phyloP scores from a whole-genome alignment of 495 filamentous ascomycete species.

The Penicillium atrosanguineum region DNA sequence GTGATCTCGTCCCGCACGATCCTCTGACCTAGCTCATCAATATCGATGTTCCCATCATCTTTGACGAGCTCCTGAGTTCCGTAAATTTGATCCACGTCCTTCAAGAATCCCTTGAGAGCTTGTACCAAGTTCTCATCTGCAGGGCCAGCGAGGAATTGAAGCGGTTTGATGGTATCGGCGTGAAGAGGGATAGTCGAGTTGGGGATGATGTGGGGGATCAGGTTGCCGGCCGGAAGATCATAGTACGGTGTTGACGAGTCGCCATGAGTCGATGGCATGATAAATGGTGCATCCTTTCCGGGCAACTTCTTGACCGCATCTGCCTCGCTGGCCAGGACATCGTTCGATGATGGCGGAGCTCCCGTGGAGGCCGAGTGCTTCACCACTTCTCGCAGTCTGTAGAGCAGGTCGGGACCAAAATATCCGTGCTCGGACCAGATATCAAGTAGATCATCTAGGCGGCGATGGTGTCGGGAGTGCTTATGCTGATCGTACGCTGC shows the following conservation, averaged over 20 bases:
- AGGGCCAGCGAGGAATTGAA: conserved; percentile 71
- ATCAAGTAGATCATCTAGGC: conserved; percentile 62
- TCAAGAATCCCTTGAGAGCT: conserved; percentile 66
- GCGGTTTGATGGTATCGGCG: conserved; percentile 65
- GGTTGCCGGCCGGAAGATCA: conserved; percentile 80
- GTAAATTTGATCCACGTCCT: conserved; percentile 66
- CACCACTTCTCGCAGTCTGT: conserved; percentile 58
- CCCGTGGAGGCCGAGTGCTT: conserved; percentile 40
- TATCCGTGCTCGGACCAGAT: conserved; percentile 74
- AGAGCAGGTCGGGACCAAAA: conserved; percentile 56
- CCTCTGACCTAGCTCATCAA: conserved; percentile 72
- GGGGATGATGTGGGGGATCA: conserved; percentile 73
- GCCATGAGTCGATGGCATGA: conserved; percentile 75
- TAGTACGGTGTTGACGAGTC: conserved; percentile 74
- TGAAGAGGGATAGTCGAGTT: conserved; percentile 73
- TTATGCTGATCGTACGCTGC: conserved; percentile 57
- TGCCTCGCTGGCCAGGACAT: conserved; percentile 19
- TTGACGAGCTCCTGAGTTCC: conserved; percentile 35
- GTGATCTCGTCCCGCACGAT: conserved; percentile 59
- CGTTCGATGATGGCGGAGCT: conserved; percentile 21
- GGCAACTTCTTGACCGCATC: conserved; percentile 25
- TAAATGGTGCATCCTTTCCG: conserved; percentile 58
- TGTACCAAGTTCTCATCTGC: conserved; percentile 62
- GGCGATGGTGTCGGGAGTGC: conserved; percentile 63
- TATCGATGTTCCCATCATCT: conserved; percentile 47